These are phyloP conservation scores for Aspergillus homomorphus DNA, from an alignment of 495 filamentous ascomycete species.

Conservation along the genomic window DNA sequence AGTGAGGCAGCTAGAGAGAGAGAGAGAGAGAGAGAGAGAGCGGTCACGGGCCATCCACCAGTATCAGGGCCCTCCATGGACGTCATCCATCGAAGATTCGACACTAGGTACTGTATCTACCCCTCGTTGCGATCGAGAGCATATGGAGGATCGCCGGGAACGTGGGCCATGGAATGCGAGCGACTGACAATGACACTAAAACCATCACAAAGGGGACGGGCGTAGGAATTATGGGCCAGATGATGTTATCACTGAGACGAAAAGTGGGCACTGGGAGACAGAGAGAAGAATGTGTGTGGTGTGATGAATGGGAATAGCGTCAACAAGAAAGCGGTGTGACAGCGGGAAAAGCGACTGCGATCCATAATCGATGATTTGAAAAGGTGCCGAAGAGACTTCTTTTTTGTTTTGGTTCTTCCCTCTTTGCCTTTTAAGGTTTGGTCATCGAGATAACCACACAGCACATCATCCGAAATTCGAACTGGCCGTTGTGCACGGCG, in stretches of 20 bases:
- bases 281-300: slow-evolving; percentile 20
- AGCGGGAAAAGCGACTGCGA: slow-evolving; percentile 7
- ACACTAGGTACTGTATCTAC: slow-evolving; percentile 5
- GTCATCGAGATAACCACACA: slow-evolving; percentile 9
- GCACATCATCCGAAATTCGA: neutral
- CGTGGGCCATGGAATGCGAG: slow-evolving; percentile 8
- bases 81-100: slow-evolving; percentile 12
- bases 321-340: slow-evolving; percentile 22
- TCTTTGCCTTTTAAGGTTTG: neutral
- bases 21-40: neutral
- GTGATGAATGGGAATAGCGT: slow-evolving; percentile 15
- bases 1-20: neutral
- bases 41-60: neutral
- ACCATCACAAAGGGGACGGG: slow-evolving; percentile 9
- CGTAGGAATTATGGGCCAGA: slow-evolving; percentile 20
- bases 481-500: neutral
- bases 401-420: no score
- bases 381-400: neutral
- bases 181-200: slow-evolving; percentile 2
- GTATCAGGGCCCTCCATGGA: slow-evolving; percentile 2
- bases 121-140: slow-evolving; percentile 3
- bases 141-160: slow-evolving; percentile 20
- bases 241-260: slow-evolving; percentile 13
- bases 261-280: slow-evolving; percentile 14
- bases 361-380: neutral